Conservation (phyloP, 1,284 basidiomycete species). For the Mycosarcoma maydis region DNA sequence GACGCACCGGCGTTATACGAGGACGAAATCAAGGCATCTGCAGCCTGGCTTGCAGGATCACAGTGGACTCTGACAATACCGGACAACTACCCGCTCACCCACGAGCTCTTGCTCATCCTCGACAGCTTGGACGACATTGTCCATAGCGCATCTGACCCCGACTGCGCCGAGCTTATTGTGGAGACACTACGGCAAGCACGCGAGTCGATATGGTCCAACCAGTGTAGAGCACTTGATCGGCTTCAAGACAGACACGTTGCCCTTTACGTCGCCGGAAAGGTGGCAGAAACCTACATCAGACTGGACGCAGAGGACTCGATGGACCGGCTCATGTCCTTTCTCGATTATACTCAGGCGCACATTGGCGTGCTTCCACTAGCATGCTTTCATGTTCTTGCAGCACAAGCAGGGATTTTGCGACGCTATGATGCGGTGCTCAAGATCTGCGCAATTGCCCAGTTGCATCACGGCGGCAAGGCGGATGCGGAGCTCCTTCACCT, state of each 20-base stretch:
- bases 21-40: conserved; percentile 29
- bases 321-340: conserved; percentile 28
- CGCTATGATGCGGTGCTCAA: conserved; percentile 28
- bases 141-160: conserved; percentile 16
- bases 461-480: conserved; percentile 16
- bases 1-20: conserved; percentile 35
- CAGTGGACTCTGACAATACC: conserved; percentile 14
- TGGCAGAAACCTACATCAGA: conserved; percentile 31
- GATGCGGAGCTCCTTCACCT: conserved; percentile 44
- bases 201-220: conserved; percentile 26
- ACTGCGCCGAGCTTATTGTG: conserved; percentile 8
- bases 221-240: neutral
- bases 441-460: conserved; percentile 20
- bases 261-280: conserved; percentile 28
- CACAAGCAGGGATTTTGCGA: conserved; percentile 13
- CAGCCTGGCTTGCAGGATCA: conserved; percentile 27
- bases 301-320: conserved; percentile 29
- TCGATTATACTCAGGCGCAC: conserved; percentile 11
- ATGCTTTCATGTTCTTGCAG: conserved; percentile 31
- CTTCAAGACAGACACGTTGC: conserved; percentile 13
- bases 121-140: conserved; percentile 33
- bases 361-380: conserved; percentile 25
- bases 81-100: conserved; percentile 19
- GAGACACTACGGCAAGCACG: conserved; percentile 25
- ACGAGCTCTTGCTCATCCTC: conserved; percentile 35